Evolutionary conservation across 345 rosid genomes (phyloP).

Genomic region (Angophora floribunda): DNA sequence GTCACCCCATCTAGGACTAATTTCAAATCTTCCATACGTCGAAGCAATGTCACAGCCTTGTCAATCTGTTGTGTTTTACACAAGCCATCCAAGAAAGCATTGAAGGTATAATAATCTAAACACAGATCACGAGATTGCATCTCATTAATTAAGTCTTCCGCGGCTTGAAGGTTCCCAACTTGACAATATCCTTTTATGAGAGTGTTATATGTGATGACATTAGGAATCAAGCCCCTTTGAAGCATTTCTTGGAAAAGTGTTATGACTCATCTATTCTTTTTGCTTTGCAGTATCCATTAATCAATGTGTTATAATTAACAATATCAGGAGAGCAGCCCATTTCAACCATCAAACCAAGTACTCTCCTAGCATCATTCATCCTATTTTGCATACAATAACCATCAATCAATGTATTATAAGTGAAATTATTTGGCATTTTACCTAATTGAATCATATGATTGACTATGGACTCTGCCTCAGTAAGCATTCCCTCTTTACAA

Average conservation of each 20-base stretch:
- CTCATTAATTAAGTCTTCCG: slow-evolving; percentile 5
- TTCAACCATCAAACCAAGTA: slow-evolving; percentile 6
- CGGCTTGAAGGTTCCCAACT: slow-evolving; percentile 16
- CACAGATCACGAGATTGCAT: background rate
- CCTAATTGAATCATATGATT: too few species aligned
- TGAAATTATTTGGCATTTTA: too few species aligned
- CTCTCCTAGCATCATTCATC: slow-evolving; percentile 12
- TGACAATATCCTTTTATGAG: slow-evolving; percentile 16
- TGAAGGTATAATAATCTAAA: background rate
- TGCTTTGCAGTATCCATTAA: too few species aligned
- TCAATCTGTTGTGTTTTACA: slow-evolving; percentile 9
- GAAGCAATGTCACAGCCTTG: slow-evolving; percentile 8
- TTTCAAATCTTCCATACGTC: background rate
- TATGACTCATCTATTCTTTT: too few species aligned
- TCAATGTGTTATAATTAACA: background rate
- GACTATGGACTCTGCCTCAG: too few species aligned
- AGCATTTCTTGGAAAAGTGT: slow-evolving; percentile 8
- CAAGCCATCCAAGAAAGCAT: slow-evolving; percentile 5
- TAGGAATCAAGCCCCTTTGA: slow-evolving; percentile 5
- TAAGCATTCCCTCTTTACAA: too few species aligned
- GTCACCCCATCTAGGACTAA: slow-evolving; percentile 6
- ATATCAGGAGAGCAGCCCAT: slow-evolving; percentile 11
- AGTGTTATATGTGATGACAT: slow-evolving; percentile 7
- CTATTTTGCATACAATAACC: slow-evolving; percentile 17
- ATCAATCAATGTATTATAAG: slow-evolving; percentile 9